Base-by-base conservation (phyloP, 2,329 filamentous ascomycete species). In the Daldinia eschscholtzii region DNA sequence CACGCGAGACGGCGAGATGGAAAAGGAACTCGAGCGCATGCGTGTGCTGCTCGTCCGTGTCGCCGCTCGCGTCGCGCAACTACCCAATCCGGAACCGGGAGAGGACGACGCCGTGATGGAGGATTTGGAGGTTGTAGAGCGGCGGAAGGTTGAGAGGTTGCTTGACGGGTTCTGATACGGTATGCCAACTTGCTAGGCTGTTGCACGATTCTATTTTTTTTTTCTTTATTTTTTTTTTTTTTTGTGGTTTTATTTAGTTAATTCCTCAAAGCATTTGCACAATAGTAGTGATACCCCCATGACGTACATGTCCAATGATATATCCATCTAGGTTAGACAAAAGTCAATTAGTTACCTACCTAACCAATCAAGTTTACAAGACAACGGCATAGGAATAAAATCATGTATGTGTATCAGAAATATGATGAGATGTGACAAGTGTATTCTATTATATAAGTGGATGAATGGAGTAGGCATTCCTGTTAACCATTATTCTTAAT, bases 11-110 rank as follows among this genome's bases (percentile, higher is more conserved):
- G 88, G 89, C 1, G 85, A 89, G 55, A 78, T 93, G 9, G 90
- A 91, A 76, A 82, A 81, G 60, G 91, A 93, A 79, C 80, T 93
- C 61, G 87, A 89, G 77, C 86, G 85, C 69, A 92, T 91, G 85
- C 85, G 89, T 37, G 82, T 89, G 71, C 79, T 93, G 68, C 82
- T 91, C 61, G 84, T 85, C 0, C 83, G 89, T 28, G 88, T 91
- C 0, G 84, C 85, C 4, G 87, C 84, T 1, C 83, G 87, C 20
- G 81, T 91, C 0, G 81, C 79, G 12, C 76, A 77, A 63, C 64
- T 86, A 15, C 77, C 80, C 6, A 74, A 75, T 28, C 41, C 65
- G 68, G 18, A 68, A 33, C 74, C 70, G 13, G 18, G 65, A 13
- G 70, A 72, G 3, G 70, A 75, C 2, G 70, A 74, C 2, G 73